phyloP scores from a whole-genome alignment of 805 yeast species.

The Saccharomycopsis synnaedendra region DNA sequence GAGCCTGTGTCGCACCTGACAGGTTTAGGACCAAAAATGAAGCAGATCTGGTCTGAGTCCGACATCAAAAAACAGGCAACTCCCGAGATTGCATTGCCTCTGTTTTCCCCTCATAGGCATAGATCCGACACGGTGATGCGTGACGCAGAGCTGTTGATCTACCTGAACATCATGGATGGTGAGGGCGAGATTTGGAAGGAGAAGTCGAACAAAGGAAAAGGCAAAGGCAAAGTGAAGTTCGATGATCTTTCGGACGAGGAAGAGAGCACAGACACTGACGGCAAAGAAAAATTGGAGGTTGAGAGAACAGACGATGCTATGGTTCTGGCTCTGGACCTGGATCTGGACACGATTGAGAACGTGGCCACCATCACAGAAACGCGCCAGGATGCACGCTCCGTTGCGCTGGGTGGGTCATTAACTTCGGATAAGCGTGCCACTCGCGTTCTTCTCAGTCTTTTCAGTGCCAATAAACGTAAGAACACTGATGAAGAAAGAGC shows the following conservation, averaged over 20 bases:
- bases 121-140: neutral
- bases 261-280: neutral
- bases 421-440: neutral
- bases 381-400: neutral
- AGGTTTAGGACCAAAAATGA: neutral
- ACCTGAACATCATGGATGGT: neutral
- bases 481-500: conserved; percentile 4
- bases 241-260: neutral
- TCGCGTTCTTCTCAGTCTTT: neutral
- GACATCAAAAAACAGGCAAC: neutral
- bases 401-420: neutral
- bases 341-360: neutral
- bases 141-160: neutral
- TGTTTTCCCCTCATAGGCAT: neutral
- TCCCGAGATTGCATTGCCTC: neutral
- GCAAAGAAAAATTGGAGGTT: neutral
- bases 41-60: neutral
- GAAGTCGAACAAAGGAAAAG: neutral
- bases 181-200: neutral
- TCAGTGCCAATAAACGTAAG: neutral
- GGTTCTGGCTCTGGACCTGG: too few relatives aligned
- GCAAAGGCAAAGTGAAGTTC: neutral
- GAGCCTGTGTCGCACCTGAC: conserved; percentile 7
- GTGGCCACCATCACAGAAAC: neutral
- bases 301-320: neutral